Base-by-base conservation (phyloP, 2,329 filamentous ascomycete genomes). In the Arthrinium phaeospermum region DNA sequence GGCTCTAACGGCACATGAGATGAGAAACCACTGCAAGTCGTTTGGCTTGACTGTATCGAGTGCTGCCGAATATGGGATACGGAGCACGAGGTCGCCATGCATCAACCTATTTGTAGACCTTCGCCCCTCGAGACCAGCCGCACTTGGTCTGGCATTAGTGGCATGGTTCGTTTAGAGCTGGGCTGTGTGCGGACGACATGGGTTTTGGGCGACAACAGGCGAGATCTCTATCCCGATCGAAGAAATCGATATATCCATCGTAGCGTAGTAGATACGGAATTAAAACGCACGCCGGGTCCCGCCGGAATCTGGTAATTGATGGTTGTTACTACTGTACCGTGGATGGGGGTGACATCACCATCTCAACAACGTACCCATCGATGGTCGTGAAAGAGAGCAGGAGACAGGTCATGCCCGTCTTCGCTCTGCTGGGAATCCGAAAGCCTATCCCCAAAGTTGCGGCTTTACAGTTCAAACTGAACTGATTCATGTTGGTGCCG, bases 401-500 rank as follows among this genome's bases (percentile, higher is more conserved):
- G 8, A 16, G 37, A 37, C 16, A n/a, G n/a, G 13, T 6, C 57
- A 64, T 64, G 57, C n/a, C 2, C 19, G 10, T 64, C 10, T 41
- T 64, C 57, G 57, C 22, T 41, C 57, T 64, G 3, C 14, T n/a
- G 41, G 41, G 57, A 64, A 64, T 8, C 57, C 57, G 57, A 64
- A 64, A 64, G 57, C 57, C 57, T 64, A 64, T 64, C n/a, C 30
- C 37, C 19, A 64, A 5, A 41, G 57, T 64, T 64, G 57, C 19
- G 57, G 30, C 34, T 64, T 64, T 64, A 64, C 34, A 64, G 57
- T 64, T 64, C 57, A 41, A 64, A 41, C 57, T 41, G 57, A 64
- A 41, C 34, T n/a, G 34, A 64, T 64, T 64, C 57, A 14, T n/a
- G 53, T 10, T 64, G 34, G 34, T 41, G 30, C 27, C 14, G 30